Evolutionary conservation across 2,329 filamentous ascomycete genomes (phyloP), one percentile per base, ranked within the genome.

Genomic region (Cladophialophora bantiana): DNA sequence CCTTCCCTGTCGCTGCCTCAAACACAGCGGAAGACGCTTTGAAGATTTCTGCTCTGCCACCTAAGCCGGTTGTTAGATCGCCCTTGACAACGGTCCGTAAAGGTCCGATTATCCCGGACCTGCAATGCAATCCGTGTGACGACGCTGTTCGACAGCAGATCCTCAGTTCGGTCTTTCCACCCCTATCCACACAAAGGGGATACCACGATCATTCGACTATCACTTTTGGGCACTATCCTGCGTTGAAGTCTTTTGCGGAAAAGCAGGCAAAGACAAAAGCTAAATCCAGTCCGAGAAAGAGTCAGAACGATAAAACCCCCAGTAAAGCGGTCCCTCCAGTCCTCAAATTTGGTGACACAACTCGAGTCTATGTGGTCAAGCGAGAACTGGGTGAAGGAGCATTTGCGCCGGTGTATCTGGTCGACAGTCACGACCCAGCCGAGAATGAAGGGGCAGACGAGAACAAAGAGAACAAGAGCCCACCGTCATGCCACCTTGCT

Each of bases 321-420:
- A 86, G 87, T 32, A 78, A 88, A 1, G 79, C 84, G 0, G 81
- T 86, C 52, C 85, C 88, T 0, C 88, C 92, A 0, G 82, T 86
- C 3, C 83, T 98, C 26, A 82, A 87, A 50, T 91, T 97, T 67
- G 83, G 87, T 0, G 87, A 87, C 45, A 84, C 86, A 1, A 80
- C 85, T 26, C 83, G 88, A 45, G 86, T 85, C 50, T 99, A 97
- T 78, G 90, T 87, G 1, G 80, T 98, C 64, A 92, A 90, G 75
- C 88, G 90, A 58, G 93, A 98, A 77, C 87, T 99, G 12, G 95
- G 95, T 0, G 92, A 93, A 34, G 95, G 95, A 7, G 95, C 95
- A 0, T 99, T 96, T 78, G 95, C 94, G 0, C 94, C 95, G 0
- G 95, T 99, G 2, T 99, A 97, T 76, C 86, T 99, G 0, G 90